These are phyloP conservation scores for Lipomyces chichibuensis DNA, from an alignment of 805 yeast genomes.

Conservation along the genomic window DNA sequence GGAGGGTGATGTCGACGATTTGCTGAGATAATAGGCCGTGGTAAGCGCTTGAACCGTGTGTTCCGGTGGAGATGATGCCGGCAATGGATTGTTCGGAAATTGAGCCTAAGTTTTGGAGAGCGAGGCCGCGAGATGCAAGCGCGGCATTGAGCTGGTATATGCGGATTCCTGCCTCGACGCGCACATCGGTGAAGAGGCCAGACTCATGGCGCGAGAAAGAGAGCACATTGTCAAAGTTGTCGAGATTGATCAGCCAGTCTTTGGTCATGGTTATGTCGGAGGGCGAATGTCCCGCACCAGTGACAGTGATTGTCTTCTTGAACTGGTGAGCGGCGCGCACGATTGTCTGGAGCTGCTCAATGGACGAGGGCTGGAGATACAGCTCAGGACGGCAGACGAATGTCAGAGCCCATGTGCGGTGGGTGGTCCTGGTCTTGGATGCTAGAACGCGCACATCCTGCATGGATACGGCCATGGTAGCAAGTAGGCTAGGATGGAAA, in stretches of 20 bases:
- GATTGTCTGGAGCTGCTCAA: constrained; percentile 69
- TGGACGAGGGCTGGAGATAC: constrained; percentile 72
- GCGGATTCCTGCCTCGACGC: constrained; percentile 93
- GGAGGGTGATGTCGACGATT: constrained; percentile 72
- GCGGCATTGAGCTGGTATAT: constrained; percentile 71
- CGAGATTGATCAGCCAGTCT: constrained; percentile 88
- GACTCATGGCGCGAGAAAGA: constrained; percentile 53
- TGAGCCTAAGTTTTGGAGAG: constrained; percentile 90
- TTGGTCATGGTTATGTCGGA: constrained; percentile 84
- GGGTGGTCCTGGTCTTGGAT: constrained; percentile 51
- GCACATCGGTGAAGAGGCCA: constrained; percentile 80
- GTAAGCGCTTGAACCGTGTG: constrained; percentile 92
- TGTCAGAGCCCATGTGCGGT: constrained; percentile 89
- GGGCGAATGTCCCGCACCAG: constrained; percentile 96
- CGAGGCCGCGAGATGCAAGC: constrained; percentile 65
- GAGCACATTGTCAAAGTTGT: constrained; percentile 65
- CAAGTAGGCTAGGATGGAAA: background rate
- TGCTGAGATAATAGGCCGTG: constrained; percentile 92
- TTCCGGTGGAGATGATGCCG: constrained; percentile 95
- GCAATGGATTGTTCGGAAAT: constrained; percentile 92
- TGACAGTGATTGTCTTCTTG: constrained; percentile 72
- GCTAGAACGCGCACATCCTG: constrained; percentile 40
- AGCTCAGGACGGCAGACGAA: constrained; percentile 74
- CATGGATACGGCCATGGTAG: background rate
- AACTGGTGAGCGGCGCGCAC: constrained; percentile 65